Percentiles rank a stretch among this genome's conserved stretches.
These are phyloP conservation scores for Crassisporium funariophilum DNA, from an alignment of 768 basidiomycete genomes.

Conservation along the genomic window DNA sequence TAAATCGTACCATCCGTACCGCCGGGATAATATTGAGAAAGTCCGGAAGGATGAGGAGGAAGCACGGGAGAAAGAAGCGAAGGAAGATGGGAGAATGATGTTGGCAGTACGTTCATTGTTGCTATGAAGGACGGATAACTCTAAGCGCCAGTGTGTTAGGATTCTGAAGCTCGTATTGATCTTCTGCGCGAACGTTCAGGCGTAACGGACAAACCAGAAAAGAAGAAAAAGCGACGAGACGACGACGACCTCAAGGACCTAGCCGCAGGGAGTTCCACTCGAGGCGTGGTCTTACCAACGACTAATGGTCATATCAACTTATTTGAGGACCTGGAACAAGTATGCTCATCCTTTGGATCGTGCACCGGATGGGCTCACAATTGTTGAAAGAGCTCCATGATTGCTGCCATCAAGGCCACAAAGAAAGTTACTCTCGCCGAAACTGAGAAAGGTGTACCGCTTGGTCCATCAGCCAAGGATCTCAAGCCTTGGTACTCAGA, in stretches of 20 bases:
- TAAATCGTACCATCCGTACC: constrained; percentile 88
- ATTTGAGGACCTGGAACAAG: constrained; percentile 81
- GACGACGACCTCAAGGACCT: constrained; percentile 37
- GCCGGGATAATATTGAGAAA: constrained; percentile 81
- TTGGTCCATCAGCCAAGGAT: constrained; percentile 77
- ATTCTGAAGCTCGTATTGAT: constrained; percentile 78
- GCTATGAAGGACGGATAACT: not conserved
- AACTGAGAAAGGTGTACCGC: constrained; percentile 69
- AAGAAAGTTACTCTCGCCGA: constrained; percentile 52
- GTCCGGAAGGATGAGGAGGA: constrained; percentile 84
- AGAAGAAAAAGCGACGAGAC: constrained; percentile 39
- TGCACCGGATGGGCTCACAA: not conserved
- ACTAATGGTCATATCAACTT: constrained; percentile 78
- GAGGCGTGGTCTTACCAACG: constrained; percentile 41
- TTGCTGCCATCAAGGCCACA: constrained; percentile 47
- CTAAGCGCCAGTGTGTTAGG: constrained; percentile 46
- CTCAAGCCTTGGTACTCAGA: constrained; percentile 80
- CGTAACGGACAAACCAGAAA: constrained; percentile 23
- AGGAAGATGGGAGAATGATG: constrained; percentile 66
- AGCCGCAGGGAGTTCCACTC: constrained; percentile 33
- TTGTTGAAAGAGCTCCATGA: constrained; percentile 49
- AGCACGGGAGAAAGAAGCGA: constrained; percentile 63
- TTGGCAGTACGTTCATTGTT: constrained; percentile 57
- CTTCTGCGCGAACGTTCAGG: constrained; percentile 66
- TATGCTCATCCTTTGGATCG: constrained; percentile 25